These are phyloP conservation scores for Mycena belliarum DNA, from an alignment of 768 basidiomycete genomes.

Conservation along the genomic window DNA sequence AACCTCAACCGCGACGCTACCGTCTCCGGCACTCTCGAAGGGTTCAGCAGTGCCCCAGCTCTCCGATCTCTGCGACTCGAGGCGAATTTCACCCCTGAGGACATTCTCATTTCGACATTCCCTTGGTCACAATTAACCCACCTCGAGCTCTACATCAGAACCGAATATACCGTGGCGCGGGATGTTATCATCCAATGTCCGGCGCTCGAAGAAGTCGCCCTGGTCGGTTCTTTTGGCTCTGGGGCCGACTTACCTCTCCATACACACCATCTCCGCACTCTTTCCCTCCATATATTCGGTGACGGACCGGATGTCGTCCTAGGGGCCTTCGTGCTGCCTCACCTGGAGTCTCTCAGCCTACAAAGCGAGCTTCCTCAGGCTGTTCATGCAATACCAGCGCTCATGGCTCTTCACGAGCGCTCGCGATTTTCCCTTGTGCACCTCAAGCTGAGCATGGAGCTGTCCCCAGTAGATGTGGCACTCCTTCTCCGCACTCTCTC, in stretches of 20 bases:
- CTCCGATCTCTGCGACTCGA: neutral
- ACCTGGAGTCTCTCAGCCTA: neutral
- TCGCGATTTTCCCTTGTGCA: neutral
- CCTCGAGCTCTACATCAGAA: neutral
- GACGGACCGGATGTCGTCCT: neutral
- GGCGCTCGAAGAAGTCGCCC: neutral
- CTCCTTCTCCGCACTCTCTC: neutral
- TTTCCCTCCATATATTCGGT: neutral
- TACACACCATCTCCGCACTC: neutral
- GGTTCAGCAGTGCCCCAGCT: neutral
- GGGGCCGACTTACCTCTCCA: neutral
- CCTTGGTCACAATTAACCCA: neutral
- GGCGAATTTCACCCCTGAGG: no score
- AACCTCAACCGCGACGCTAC: neutral
- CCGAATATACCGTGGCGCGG: neutral
- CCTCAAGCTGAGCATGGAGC: neutral
- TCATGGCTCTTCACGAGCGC: neutral
- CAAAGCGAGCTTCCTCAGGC: no score
- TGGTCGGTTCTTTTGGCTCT: neutral
- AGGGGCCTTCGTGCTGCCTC: no score
- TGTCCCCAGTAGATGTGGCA: neutral
- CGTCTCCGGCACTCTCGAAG: neutral
- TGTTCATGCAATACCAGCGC: neutral
- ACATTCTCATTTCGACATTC: neutral
- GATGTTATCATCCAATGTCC: neutral